Base-by-base conservation (phyloP, 352 stramenopile species). In the Phytophthora ohioensis region DNA sequence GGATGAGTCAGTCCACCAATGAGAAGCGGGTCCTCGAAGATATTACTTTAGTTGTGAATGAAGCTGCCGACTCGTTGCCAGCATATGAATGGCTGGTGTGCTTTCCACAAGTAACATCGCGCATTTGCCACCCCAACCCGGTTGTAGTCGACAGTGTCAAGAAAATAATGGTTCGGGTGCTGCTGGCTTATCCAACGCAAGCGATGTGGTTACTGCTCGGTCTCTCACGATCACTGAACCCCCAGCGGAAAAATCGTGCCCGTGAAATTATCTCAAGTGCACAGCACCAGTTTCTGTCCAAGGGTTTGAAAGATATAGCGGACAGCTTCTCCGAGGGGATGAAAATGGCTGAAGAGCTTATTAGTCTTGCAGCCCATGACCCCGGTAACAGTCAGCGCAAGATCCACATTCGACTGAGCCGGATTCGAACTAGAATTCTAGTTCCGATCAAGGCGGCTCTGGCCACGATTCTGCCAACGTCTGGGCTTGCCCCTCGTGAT, bases 41-140 rank as follows among this genome's bases (percentile, higher is more conserved):
- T 35, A 94, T 97, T 45, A 80, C 76, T 6, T 47, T 77, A 6
- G 67, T 93, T 38, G 80, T 97, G 32, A 73, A 90, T 36, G 76
- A 90, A 64, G 88, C 88, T 0, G 69, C 72, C 0, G 57, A 85
- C 3, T 81, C 57, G 11, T 70, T 97, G 15, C 85, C 90, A 8
- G 80, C 90, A 5, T 97, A 98, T 73, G 89, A 99, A 46, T 99
- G 98, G 91, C 97, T 99, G 34, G 97, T 98, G 38, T 98, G 96
- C 47, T 94, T 99, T 62, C 97, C 98, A 32, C 98, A 99, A 85
- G 92, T 99, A 5, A 95, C 98, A 13, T 99, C 97, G 21, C 90
- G 97, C 9, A 94, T 98, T 46, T 96, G 93, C 43, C 93, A 98
- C 34, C 88, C 90, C 4, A 97, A 96, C 65, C 67, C 79, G 5